Conservation (phyloP, 1,139 yeast genomes). For the Taiozyma sp. region DNA sequence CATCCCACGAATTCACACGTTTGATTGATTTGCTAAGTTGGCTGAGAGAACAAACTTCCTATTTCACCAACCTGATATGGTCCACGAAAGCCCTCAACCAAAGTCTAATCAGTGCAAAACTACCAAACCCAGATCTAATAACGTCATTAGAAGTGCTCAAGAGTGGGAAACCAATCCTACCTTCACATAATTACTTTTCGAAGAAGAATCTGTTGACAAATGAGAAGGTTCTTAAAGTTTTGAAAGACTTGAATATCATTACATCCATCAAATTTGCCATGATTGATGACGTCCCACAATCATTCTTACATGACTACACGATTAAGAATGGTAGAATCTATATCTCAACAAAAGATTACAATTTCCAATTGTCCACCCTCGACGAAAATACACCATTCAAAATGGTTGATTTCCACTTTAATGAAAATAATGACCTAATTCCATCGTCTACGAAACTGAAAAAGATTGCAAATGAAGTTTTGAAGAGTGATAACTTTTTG, state of each 20-base stretch:
- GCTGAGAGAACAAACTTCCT: conserved; percentile 77
- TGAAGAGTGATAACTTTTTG: conserved; percentile 47
- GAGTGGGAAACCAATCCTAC: conserved; percentile 72
- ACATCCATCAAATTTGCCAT: conserved; percentile 74
- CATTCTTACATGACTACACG: conserved; percentile 50
- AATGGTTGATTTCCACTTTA: conserved; percentile 70
- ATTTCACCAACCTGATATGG: conserved; percentile 60
- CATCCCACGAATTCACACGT: conserved; percentile 62
- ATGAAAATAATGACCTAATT: conserved; percentile 17
- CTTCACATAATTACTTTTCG: conserved; percentile 53
- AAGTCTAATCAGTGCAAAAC: conserved; percentile 73
- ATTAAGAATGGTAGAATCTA: conserved; percentile 75
- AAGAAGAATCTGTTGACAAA: conserved; percentile 45
- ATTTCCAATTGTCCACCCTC: conserved; percentile 66
- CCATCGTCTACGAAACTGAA: conserved; percentile 18
- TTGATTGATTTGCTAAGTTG: conserved; percentile 84
- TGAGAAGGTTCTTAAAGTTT: conserved; percentile 53
- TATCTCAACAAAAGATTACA: conserved; percentile 66
- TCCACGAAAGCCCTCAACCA: conserved; percentile 56
- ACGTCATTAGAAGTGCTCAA: conserved; percentile 85
- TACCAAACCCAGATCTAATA: conserved; percentile 83
- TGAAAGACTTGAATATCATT: conserved; percentile 68
- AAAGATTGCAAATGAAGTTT: conserved; percentile 48
- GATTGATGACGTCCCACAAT: conserved; percentile 56
- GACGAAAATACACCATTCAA: conserved; percentile 71